Conservation (phyloP, 179 eudicot genomes). For the Actinidia arguta region DNA sequence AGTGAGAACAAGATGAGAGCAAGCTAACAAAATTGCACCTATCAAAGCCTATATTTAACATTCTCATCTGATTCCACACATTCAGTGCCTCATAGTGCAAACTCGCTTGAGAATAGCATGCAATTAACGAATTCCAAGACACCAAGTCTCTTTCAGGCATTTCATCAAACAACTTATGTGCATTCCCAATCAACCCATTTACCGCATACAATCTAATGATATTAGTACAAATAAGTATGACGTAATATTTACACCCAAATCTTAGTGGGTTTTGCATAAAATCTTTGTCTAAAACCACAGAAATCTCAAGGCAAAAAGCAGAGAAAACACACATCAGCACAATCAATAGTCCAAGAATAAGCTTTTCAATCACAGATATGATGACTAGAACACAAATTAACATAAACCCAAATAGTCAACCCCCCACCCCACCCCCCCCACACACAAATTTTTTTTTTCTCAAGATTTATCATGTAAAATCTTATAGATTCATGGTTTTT, state of each 20-base stretch:
- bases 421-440: no score
- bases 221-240: conserved; percentile 10
- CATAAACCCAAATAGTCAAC: conserved; percentile 28
- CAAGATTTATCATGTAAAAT: no score
- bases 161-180: conserved; percentile 8
- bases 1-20: conserved; percentile 2
- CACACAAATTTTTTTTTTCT: no score
- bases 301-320: no score
- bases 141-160: conserved; percentile 4
- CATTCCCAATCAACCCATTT: background rate
- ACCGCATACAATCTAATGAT: conserved; percentile 3
- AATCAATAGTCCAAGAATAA: background rate
- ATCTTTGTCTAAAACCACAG: no score
- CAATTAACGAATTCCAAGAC: conserved; percentile 1
- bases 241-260: no score
- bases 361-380: background rate
- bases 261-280: background rate
- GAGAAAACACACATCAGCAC: background rate
- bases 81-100: background rate
- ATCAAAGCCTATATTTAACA: background rate
- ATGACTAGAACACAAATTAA: conserved; percentile 14
- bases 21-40: conserved; percentile 15
- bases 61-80: background rate
- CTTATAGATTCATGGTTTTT: no score
- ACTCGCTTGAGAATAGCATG: background rate